Evolutionary conservation across 2,329 filamentous ascomycete species (phyloP).

Genomic region (Trichoderma hamatum): DNA sequence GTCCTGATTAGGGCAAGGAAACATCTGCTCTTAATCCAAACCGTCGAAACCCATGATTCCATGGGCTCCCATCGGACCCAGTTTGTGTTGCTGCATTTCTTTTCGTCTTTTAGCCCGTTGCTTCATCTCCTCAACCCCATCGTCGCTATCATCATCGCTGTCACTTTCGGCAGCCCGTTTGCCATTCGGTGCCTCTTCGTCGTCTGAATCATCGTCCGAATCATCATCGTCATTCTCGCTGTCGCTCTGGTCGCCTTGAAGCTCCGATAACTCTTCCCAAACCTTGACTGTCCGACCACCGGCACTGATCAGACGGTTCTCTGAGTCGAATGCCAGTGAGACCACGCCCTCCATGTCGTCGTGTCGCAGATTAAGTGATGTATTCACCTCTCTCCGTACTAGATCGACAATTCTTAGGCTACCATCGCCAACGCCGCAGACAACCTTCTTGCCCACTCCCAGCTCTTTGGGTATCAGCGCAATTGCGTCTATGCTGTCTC

Average conservation of each 20-base stretch:
- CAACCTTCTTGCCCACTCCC: conserved; percentile 71
- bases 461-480: conserved; percentile 71
- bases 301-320: conserved; percentile 84
- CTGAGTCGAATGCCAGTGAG: conserved; percentile 79
- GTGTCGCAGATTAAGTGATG: conserved; percentile 64
- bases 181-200: conserved; percentile 46
- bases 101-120: conserved; percentile 51
- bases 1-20: neutral
- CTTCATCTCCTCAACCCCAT: conserved; percentile 45
- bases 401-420: conserved; percentile 76
- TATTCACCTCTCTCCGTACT: conserved; percentile 70
- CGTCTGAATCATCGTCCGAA: conserved; percentile 51
- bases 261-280: conserved; percentile 78
- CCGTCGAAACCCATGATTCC: conserved; percentile 55
- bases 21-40: conserved; percentile 42
- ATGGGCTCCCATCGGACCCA: conserved; percentile 55
- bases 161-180: conserved; percentile 55
- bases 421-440: conserved; percentile 82
- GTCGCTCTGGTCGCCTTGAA: conserved; percentile 48
- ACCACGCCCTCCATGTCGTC: conserved; percentile 88
- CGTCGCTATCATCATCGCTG: conserved; percentile 45
- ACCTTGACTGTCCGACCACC: conserved; percentile 86
- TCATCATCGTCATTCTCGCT: conserved; percentile 54
- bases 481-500: conserved; percentile 81
- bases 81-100: conserved; percentile 45